Base-by-base conservation (phyloP, 1,284 basidiomycete genomes). In the Pseudozyma sp. region DNA sequence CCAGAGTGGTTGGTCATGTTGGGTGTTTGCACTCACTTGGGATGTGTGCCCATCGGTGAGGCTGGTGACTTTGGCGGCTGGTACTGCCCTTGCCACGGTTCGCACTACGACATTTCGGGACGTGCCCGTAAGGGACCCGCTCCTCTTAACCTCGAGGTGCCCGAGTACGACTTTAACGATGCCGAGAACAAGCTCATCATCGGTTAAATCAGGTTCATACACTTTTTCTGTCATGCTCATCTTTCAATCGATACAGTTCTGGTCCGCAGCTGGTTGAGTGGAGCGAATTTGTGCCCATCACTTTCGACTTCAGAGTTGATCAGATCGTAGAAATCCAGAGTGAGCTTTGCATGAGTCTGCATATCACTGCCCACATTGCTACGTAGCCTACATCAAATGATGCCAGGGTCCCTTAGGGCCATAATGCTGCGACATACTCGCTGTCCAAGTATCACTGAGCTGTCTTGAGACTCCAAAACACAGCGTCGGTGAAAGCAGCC, bases 11-110 rank as follows among this genome's bases (percentile, higher is more conserved):
- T 81, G 73, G 87, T 87, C 43, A 84, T 85, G 83, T 76, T 85
- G 14, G 83, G 83, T 54, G 94, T 97, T 70, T 97, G 96, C 91
- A 99, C 97, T 45, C 97, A 99, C 88, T 88, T 99, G 77, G 96
- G 97, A 86, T 99, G 97, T 89, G 97, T 99, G 58, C 97, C 97
- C 75, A 98, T 99, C 78, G 88, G 87, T 61, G 95, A 98, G 87
- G 92, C 95, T 69, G 95, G 96, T 86, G 96, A 99, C 87, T 99
- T 89, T 86, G 95, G 95, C 87, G 96, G 76, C 58, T 59, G 74
- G 70, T 77, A 68, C 64, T 73, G 48, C 72, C 91, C 90, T 89
- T 96, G 96, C 89, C 96, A 99, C 87, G 96, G 97, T 86, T 98
- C 95, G 65, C 95, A 98, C 80, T 86, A 98, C 87, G 94, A 95